A percentile compares a stretch with the other conserved stretches of the same genome.
phyloP scores from a whole-genome alignment of 495 filamentous ascomycete genomes.

The Aspergillus panamensis region DNA sequence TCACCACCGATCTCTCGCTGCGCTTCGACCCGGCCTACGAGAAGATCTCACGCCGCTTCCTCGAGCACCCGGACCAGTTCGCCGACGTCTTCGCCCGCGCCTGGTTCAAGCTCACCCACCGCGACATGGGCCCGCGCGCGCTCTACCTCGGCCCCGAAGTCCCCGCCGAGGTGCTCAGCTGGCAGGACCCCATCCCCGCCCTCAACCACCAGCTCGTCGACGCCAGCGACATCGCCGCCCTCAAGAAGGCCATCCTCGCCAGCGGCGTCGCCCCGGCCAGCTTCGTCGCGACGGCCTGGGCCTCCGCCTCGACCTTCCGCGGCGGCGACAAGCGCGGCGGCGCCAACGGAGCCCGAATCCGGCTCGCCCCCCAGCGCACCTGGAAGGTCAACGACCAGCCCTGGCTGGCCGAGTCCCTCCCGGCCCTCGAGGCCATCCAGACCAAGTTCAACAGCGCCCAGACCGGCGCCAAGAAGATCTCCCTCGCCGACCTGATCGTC shows the following conservation, averaged over 20 bases:
- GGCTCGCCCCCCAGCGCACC: constrained; percentile 62
- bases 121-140: constrained; percentile 64
- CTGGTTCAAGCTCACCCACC: constrained; percentile 77
- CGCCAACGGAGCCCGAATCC: constrained; percentile 70
- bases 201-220: constrained; percentile 54
- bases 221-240: constrained; percentile 51
- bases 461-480: constrained; percentile 60
- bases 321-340: constrained; percentile 73
- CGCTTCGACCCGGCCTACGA: constrained; percentile 66
- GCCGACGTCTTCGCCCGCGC: constrained; percentile 62
- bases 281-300: constrained; percentile 62
- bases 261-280: constrained; percentile 52
- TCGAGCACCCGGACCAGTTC: constrained; percentile 61
- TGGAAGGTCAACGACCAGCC: constrained; percentile 67
- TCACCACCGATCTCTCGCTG: constrained; percentile 68
- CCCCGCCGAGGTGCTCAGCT: constrained; percentile 56
- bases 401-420: constrained; percentile 54
- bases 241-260: constrained; percentile 63
- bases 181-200: constrained; percentile 63
- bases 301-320: constrained; percentile 69
- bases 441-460: constrained; percentile 53
- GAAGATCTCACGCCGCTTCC: constrained; percentile 66
- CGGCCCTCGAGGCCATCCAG: constrained; percentile 58
- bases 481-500: constrained; percentile 68
- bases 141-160: constrained; percentile 69